These are phyloP conservation scores for Arxiozyma slooffiae DNA, from an alignment of 1,139 yeast genomes.

Conservation along the genomic window DNA sequence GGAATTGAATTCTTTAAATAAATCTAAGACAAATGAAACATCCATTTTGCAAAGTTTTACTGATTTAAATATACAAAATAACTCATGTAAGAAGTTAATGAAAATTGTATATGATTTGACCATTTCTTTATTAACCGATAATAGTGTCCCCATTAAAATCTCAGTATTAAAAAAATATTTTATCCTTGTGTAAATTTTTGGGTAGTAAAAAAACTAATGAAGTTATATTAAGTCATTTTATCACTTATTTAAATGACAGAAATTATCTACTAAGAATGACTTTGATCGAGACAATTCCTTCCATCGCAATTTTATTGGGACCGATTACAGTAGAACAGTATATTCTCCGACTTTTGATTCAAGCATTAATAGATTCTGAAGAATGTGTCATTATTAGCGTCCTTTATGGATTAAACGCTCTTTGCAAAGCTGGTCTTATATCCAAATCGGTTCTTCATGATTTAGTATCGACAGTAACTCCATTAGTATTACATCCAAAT, in stretches of 20 bases:
- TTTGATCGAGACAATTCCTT: conserved; percentile 67
- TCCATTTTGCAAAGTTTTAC: conserved; percentile 7
- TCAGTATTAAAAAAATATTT: conserved; percentile 57
- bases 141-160: conserved; percentile 54
- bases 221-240: conserved; percentile 76
- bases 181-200: conserved; percentile 70
- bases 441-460: conserved; percentile 43
- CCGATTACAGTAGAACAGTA: conserved; percentile 77
- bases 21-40: background rate
- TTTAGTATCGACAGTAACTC: conserved; percentile 38
- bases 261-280: conserved; percentile 58
- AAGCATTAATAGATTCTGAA: conserved; percentile 73
- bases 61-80: conserved; percentile 12
- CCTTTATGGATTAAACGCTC: conserved; percentile 51
- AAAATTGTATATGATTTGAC: conserved; percentile 57
- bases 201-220: conserved; percentile 87
- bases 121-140: conserved; percentile 58
- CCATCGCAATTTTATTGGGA: conserved; percentile 73
- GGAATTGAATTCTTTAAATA: conserved; percentile 41
- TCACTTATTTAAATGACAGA: conserved; percentile 80
- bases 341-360: conserved; percentile 71
- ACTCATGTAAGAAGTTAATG: conserved; percentile 16
- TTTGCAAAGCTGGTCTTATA: conserved; percentile 47
- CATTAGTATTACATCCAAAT: conserved; percentile 71
- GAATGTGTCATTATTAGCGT: conserved; percentile 76